Evolutionary conservation across 73 alveolate species (phyloP).

Genomic region (Uronychia binucleata): DNA sequence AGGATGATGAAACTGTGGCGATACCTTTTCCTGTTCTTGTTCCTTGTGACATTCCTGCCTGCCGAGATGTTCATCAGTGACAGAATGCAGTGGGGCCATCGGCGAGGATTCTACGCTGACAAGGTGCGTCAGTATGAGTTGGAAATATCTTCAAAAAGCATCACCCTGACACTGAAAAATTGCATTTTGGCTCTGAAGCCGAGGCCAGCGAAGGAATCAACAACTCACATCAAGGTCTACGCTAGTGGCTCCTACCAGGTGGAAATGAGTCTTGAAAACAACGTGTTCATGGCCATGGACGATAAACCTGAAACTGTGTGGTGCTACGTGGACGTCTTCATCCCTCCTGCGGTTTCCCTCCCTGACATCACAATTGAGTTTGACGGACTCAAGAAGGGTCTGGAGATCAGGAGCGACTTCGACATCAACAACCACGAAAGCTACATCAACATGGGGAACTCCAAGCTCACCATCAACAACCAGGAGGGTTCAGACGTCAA

Average conservation of each 20-base stretch:
- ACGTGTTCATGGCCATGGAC: neutral
- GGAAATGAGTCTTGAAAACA: neutral
- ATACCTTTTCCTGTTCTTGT: neutral
- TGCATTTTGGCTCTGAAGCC: neutral
- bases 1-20: neutral
- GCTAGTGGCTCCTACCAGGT: neutral
- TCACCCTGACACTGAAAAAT: neutral
- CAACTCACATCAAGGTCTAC: neutral
- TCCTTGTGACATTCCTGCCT: neutral
- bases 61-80: neutral
- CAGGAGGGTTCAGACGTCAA: neutral
- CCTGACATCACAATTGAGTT: neutral
- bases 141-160: neutral
- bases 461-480: neutral
- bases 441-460: neutral
- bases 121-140: neutral
- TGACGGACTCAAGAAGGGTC: neutral
- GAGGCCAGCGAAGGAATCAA: neutral
- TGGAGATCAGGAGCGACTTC: neutral
- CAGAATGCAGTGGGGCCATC: neutral
- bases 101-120: neutral
- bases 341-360: constrained; percentile 5
- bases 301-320: neutral
- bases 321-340: constrained; percentile 7
- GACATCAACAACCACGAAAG: neutral